phyloP scores from a whole-genome alignment of 1,139 yeast species.

The Suzukiozyma palmioleophila region DNA sequence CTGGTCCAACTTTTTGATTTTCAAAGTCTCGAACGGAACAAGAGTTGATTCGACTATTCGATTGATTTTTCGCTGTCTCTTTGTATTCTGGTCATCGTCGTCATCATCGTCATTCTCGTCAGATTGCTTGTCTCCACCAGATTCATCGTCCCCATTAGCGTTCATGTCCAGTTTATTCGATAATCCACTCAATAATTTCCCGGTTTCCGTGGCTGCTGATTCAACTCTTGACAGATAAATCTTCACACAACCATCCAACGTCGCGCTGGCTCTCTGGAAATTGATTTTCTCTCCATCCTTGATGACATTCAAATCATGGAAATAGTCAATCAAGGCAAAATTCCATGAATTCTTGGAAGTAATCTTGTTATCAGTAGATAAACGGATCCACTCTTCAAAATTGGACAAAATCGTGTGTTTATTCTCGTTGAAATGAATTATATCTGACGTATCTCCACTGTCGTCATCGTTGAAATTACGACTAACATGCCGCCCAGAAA shows the following conservation, averaged over 20 bases:
- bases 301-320: constrained; percentile 46
- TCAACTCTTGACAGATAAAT: constrained; percentile 63
- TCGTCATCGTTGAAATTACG: not conserved
- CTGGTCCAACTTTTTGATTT: constrained; percentile 66
- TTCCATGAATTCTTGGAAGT: constrained; percentile 64
- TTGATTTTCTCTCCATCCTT: constrained; percentile 42
- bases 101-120: constrained; percentile 13
- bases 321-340: constrained; percentile 83
- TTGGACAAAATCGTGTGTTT: constrained; percentile 48
- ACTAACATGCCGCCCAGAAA: constrained; percentile 2
- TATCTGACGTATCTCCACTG: constrained; percentile 1
- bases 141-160: constrained; percentile 15
- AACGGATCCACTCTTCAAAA: constrained; percentile 86
- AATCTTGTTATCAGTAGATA: constrained; percentile 84
- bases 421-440: constrained; percentile 41
- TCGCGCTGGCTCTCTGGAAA: constrained; percentile 39
- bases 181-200: constrained; percentile 75
- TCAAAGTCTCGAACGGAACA: constrained; percentile 56
- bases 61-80: constrained; percentile 34
- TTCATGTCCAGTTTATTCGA: constrained; percentile 25
- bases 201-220: constrained; percentile 88
- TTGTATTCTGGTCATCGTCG: constrained; percentile 11
- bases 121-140: constrained; percentile 14
- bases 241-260: constrained; percentile 38
- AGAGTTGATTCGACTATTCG: constrained; percentile 41